phyloP scores from a whole-genome alignment of 495 filamentous ascomycete genomes.

The Penicillium roqueforti region DNA sequence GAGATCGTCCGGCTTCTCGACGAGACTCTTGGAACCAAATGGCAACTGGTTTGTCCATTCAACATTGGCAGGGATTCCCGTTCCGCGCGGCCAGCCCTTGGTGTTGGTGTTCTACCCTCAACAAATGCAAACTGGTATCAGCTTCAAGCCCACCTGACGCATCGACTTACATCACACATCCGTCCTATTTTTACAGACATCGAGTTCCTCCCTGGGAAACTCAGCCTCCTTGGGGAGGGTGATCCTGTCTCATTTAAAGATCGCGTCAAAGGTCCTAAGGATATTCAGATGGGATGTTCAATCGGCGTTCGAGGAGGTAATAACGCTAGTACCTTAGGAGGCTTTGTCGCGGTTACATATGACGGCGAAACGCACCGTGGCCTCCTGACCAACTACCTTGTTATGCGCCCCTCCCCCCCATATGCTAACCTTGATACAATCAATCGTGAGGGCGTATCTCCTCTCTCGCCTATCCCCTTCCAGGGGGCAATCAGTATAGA shows the following conservation, averaged over 20 bases:
- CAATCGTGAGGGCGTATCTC: background rate
- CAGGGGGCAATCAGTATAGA: background rate
- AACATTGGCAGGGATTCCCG: background rate
- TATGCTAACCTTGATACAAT: background rate
- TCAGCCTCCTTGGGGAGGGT: background rate
- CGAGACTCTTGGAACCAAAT: background rate
- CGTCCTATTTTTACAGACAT: background rate
- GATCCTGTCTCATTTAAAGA: background rate
- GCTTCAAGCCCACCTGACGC: background rate
- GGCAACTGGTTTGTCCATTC: background rate
- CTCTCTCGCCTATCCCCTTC: background rate
- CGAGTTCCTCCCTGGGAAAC: background rate
- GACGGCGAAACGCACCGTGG: background rate
- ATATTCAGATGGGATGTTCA: background rate
- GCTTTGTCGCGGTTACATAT: background rate
- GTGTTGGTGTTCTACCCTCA: background rate
- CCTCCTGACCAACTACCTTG: background rate
- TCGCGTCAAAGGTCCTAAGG: background rate
- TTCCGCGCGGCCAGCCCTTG: background rate
- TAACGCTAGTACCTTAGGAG: background rate
- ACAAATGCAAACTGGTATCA: background rate
- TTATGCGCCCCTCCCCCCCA: background rate
- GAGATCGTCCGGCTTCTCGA: background rate
- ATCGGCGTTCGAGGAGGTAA: background rate
- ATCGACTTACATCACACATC: background rate